phyloP scores from a whole-genome alignment of 352 stramenopile genomes.

The Phytophthora idaei region DNA sequence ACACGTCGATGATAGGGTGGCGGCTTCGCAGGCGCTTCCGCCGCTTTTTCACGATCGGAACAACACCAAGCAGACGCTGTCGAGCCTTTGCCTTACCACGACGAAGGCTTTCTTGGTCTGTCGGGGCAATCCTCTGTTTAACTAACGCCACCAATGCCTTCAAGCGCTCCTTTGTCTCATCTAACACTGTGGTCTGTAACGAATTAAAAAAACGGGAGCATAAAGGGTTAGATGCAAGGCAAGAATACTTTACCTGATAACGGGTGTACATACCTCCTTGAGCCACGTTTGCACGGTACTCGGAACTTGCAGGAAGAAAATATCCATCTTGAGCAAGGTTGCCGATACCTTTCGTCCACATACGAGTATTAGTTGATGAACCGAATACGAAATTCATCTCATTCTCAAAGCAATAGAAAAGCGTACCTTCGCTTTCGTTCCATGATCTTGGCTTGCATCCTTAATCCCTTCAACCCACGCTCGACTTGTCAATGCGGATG shows the following conservation, averaged over 20 bases:
- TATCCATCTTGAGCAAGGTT: slow-evolving; percentile 64
- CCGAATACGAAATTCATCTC: background rate
- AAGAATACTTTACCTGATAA: background rate
- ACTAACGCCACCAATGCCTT: slow-evolving; percentile 45
- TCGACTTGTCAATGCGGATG: slow-evolving; percentile 27
- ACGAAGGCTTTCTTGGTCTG: slow-evolving; percentile 7
- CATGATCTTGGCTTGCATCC: slow-evolving; percentile 44
- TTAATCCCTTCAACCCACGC: slow-evolving; percentile 49
- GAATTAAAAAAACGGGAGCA: background rate
- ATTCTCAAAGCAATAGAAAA: slow-evolving; percentile 1
- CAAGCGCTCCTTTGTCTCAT: slow-evolving; percentile 32
- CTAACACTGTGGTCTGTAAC: slow-evolving; percentile 33
- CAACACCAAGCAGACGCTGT: slow-evolving; percentile 50
- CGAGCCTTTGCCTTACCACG: slow-evolving; percentile 30
- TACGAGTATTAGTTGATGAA: background rate
- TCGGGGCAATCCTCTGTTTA: slow-evolving; percentile 45
- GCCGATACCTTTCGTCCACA: slow-evolving; percentile 44
- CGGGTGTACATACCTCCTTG: slow-evolving; percentile 41
- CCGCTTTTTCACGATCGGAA: slow-evolving; percentile 62
- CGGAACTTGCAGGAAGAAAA: slow-evolving; percentile 68
- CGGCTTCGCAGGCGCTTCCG: slow-evolving; percentile 64
- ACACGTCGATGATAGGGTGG: slow-evolving; percentile 80
- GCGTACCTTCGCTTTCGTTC: slow-evolving; percentile 50
- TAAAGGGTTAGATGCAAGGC: slow-evolving; percentile 1
- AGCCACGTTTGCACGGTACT: slow-evolving; percentile 38